Evolutionary conservation across 176 grass and related monocot species (phyloP).

Genomic region (Musa beccarii): DNA sequence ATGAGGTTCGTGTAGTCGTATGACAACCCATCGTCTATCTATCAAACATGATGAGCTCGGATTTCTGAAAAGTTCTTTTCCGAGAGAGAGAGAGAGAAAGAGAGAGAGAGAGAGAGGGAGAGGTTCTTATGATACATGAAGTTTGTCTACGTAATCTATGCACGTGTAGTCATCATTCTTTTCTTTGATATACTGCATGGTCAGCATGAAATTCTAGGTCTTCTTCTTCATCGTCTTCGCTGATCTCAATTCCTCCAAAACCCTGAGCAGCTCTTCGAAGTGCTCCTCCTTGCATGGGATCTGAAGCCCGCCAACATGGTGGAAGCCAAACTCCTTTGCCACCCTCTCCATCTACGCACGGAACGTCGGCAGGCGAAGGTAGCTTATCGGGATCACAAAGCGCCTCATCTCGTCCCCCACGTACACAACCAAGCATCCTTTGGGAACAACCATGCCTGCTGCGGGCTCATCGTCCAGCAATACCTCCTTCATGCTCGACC

Average conservation of each 20-base stretch:
- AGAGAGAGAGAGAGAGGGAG: no score
- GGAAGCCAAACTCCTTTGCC: conserved; percentile 71
- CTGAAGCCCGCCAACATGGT: conserved; percentile 45
- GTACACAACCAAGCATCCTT: conserved; percentile 64
- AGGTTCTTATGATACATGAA: no score
- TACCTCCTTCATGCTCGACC: neutral
- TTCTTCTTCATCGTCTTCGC: conserved; percentile 5
- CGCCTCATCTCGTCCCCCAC: conserved; percentile 38
- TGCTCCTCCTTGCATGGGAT: conserved; percentile 58
- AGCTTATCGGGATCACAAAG: conserved; percentile 48
- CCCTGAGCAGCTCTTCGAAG: conserved; percentile 32
- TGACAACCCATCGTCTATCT: no score
- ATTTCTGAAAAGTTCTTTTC: no score
- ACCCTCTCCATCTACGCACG: conserved; percentile 49
- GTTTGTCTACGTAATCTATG: no score
- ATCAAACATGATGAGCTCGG: no score
- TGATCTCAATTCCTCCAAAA: neutral
- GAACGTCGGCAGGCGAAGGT: conserved; percentile 48
- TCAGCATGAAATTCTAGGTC: conserved; percentile 2
- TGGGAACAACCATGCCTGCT: conserved; percentile 13
- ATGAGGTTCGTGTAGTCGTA: no score
- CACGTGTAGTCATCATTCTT: no score
- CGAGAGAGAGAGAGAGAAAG: no score
- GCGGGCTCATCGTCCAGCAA: neutral
- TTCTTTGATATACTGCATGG: neutral